phyloP scores from a whole-genome alignment of 2,329 filamentous ascomycete genomes.

The Pseudogymnoascus sp. region DNA sequence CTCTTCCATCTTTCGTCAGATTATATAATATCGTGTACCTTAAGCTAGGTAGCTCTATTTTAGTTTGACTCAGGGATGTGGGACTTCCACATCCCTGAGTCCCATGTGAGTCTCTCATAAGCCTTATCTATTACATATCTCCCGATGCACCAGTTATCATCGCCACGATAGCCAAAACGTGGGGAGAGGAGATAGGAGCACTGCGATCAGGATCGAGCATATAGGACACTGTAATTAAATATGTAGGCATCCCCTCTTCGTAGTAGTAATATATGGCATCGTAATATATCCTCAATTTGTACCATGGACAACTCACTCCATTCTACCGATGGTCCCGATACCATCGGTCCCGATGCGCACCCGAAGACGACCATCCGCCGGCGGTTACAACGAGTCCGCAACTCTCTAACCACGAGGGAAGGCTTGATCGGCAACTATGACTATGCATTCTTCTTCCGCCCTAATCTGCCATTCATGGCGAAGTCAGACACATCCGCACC shows the following conservation, averaged over 20 bases:
- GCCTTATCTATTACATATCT: background rate
- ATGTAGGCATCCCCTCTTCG: background rate
- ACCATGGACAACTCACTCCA: slow-evolving; percentile 1
- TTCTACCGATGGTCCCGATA: slow-evolving; percentile 31
- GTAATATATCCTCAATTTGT: background rate
- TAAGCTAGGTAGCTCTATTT: background rate
- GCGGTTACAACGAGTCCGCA: slow-evolving; percentile 33
- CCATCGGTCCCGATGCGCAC: slow-evolving; percentile 36
- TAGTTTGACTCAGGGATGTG: background rate
- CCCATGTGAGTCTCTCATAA: background rate
- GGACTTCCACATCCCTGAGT: background rate
- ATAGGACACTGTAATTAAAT: background rate
- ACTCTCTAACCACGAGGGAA: slow-evolving; percentile 47
- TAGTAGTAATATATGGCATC: background rate
- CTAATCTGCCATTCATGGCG: slow-evolving; percentile 73
- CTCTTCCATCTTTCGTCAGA: background rate
- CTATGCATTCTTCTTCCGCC: slow-evolving; percentile 71
- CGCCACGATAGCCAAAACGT: background rate
- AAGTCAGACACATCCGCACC: slow-evolving; percentile 50
- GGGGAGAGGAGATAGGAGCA: background rate
- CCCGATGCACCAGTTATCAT: background rate
- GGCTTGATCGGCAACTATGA: slow-evolving; percentile 82
- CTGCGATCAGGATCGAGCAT: background rate
- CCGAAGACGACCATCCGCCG: slow-evolving; percentile 36
- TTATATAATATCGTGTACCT: background rate